Conservation (phyloP, 345 rosid genomes). For the Capsella bursapastoris region DNA sequence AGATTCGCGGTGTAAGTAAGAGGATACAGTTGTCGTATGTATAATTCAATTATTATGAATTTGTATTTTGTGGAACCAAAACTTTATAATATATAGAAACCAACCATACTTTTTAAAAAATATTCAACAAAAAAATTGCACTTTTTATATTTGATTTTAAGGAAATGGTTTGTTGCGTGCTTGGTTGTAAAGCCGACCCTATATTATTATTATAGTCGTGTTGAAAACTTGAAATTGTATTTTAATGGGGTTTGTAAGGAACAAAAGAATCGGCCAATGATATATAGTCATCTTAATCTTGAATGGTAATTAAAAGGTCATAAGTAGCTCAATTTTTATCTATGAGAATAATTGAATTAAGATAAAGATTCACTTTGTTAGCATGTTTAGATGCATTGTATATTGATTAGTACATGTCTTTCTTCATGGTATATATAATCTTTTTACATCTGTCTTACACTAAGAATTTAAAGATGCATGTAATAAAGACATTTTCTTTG, state of each 20-base stretch:
- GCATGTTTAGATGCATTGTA: slow-evolving; percentile 11
- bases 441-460: slow-evolving; percentile 18
- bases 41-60: slow-evolving; percentile 46
- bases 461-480: not conserved
- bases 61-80: slow-evolving; percentile 28
- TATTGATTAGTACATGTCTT: slow-evolving; percentile 6
- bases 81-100: slow-evolving; percentile 22
- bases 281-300: not conserved
- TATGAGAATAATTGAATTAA: not conserved
- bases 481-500: not conserved
- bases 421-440: not conserved
- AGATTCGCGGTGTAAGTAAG: slow-evolving; percentile 52
- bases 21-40: slow-evolving; percentile 51
- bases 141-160: not conserved
- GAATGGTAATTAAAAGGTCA: slow-evolving; percentile 12
- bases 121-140: not conserved
- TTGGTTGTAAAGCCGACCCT: slow-evolving; percentile 35
- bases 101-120: slow-evolving; percentile 2
- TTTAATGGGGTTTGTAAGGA: slow-evolving; percentile 1
- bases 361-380: not conserved
- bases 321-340: not conserved
- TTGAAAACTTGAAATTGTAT: not conserved
- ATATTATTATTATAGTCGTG: not conserved
- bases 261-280: slow-evolving; percentile 1
- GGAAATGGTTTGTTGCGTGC: slow-evolving; percentile 34